phyloP scores from a whole-genome alignment of 192 early-diverging fungal genomes.

The Cladochytrium replicatum region DNA sequence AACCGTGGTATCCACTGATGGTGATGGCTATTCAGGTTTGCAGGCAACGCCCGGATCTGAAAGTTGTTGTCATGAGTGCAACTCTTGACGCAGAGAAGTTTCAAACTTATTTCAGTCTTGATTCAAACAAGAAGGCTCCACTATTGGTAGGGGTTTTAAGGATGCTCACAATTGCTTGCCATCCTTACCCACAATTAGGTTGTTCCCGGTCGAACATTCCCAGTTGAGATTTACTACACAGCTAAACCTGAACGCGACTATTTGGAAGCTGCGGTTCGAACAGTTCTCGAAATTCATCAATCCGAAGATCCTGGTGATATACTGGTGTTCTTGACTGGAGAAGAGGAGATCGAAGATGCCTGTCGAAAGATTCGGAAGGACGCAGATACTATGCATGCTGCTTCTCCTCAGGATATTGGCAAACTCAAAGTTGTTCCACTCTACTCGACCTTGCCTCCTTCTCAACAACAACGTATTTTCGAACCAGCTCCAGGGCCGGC shows the following conservation, averaged over 20 bases:
- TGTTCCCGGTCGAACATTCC: conserved; percentile 96
- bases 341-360: conserved; percentile 97
- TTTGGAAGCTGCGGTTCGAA: conserved; percentile 90
- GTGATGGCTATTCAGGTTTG: conserved; percentile 41
- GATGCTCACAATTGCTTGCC: neutral
- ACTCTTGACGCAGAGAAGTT: conserved; percentile 98
- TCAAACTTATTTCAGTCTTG: conserved; percentile 78
- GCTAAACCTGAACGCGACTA: conserved; percentile 97
- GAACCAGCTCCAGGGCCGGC: conserved; percentile 76
- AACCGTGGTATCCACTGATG: conserved; percentile 8
- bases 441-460: conserved; percentile 87
- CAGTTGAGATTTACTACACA: conserved; percentile 96
- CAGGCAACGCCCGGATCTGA: conserved; percentile 66
- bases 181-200: conserved; percentile 12
- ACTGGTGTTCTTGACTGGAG: conserved; percentile 93
- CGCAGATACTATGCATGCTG: conserved; percentile 40
- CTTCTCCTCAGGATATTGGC: conserved; percentile 56
- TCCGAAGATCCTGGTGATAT: conserved; percentile 94
- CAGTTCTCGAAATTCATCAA: conserved; percentile 88
- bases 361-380: conserved; percentile 73
- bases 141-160: conserved; percentile 49
- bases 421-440: conserved; percentile 78
- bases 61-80: conserved; percentile 94
- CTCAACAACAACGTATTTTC: conserved; percentile 88
- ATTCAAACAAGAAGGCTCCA: conserved; percentile 63